Conservation (phyloP, 768 basidiomycete genomes). For the Leccinum disarticulatum region DNA sequence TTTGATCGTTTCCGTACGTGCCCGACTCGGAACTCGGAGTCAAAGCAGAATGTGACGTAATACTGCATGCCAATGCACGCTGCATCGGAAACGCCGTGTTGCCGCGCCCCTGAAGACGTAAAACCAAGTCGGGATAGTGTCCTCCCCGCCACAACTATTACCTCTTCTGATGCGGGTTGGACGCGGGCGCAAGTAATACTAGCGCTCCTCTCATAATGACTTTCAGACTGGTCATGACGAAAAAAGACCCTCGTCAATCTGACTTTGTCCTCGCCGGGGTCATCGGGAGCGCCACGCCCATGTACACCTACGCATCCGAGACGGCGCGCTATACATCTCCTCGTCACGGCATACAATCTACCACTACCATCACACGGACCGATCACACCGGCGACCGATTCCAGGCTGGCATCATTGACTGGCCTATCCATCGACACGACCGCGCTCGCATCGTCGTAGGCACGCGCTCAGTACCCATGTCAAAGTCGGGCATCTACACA, state of each 20-base stretch:
- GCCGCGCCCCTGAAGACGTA: background rate
- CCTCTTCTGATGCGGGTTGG: background rate
- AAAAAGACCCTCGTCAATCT: slow-evolving; percentile 27
- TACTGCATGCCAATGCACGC: background rate
- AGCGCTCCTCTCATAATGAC: slow-evolving; percentile 20
- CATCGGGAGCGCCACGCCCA: background rate
- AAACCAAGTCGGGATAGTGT: background rate
- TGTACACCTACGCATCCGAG: slow-evolving; percentile 9
- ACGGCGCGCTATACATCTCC: background rate
- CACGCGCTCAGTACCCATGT: slow-evolving; percentile 27
- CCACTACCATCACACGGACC: slow-evolving; percentile 27
- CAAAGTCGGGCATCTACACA: slow-evolving; percentile 22
- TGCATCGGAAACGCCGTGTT: background rate
- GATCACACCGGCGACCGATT: slow-evolving; percentile 19
- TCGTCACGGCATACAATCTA: slow-evolving; percentile 13
- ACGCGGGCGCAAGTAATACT: background rate
- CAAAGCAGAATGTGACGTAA: background rate
- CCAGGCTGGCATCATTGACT: slow-evolving; percentile 33
- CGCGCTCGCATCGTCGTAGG: slow-evolving; percentile 22
- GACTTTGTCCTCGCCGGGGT: slow-evolving; percentile 18
- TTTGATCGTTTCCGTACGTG: background rate
- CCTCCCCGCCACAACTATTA: background rate
- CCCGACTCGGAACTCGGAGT: background rate
- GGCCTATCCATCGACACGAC: slow-evolving; percentile 16
- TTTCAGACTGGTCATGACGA: slow-evolving; percentile 18